Percentiles rank a stretch among this genome's conserved stretches.
phyloP scores from a whole-genome alignment of 148 eudicot species.

The Amaranthus cruentus region DNA sequence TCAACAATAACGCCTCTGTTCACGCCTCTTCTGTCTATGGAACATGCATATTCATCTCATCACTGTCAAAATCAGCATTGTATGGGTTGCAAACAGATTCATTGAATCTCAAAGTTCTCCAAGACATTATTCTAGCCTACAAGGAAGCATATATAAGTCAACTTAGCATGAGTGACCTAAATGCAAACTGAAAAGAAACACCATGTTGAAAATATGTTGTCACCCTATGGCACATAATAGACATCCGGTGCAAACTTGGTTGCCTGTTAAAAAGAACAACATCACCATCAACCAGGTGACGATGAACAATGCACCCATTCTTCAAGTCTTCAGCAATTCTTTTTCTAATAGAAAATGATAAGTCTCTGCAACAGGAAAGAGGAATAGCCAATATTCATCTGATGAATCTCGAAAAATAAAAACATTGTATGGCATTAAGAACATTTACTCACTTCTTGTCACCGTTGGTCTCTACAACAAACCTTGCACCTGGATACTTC shows the following conservation, averaged over 20 bases:
- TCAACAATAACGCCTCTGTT: slow-evolving; percentile 78
- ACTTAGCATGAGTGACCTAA: background rate
- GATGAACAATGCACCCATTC: slow-evolving; percentile 74
- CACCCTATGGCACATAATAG: slow-evolving; percentile 98
- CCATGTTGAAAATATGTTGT: slow-evolving; percentile 2
- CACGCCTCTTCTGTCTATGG: slow-evolving; percentile 99
- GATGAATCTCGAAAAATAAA: background rate
- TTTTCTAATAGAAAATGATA: slow-evolving; percentile 54
- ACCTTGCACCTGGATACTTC: slow-evolving; percentile 92
- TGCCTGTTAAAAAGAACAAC: slow-evolving; percentile 92
- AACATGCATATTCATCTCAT: slow-evolving; percentile 99
- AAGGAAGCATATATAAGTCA: slow-evolving; percentile 19
- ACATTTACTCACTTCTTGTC: slow-evolving; percentile 45
- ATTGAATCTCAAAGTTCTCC: slow-evolving; percentile 97
- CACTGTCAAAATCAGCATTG: slow-evolving; percentile 99
- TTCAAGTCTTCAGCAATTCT: slow-evolving; percentile 81
- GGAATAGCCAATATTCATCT: slow-evolving; percentile 10
- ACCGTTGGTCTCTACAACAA: slow-evolving; percentile 56
- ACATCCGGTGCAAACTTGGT: slow-evolving; percentile 99
- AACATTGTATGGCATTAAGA: background rate
- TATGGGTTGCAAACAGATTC: slow-evolving; percentile 99
- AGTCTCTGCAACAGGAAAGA: slow-evolving; percentile 46
- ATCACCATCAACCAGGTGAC: slow-evolving; percentile 97
- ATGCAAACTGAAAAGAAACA: background rate
- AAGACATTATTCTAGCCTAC: slow-evolving; percentile 97